phyloP scores from a whole-genome alignment of 176 grass and related monocot species.

The Oropetium thomaeum region DNA sequence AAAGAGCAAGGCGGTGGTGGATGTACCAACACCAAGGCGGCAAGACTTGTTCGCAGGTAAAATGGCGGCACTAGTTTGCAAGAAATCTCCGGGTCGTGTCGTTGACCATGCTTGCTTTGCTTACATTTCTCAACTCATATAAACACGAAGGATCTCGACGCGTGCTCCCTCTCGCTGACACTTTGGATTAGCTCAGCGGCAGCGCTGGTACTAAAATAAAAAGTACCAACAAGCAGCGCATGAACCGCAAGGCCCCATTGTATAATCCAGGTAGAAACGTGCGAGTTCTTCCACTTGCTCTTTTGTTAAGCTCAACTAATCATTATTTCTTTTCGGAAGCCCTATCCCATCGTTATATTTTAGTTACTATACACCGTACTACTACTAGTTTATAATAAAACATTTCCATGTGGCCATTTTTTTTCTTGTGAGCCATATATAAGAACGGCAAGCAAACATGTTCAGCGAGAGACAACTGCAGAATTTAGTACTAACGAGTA shows the following conservation, averaged over 20 bases:
- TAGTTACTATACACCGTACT: too few relatives aligned
- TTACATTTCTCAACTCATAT: not conserved
- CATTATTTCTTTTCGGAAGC: too few relatives aligned
- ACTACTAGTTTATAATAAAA: too few relatives aligned
- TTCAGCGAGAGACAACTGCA: not conserved
- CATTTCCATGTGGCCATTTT: too few relatives aligned
- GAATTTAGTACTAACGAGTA: not conserved
- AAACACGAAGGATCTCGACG: not conserved
- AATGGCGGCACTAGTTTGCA: not conserved
- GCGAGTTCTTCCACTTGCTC: constrained; percentile 3
- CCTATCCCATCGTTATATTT: too few relatives aligned
- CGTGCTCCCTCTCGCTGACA: constrained; percentile 25
- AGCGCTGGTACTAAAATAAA: constrained; percentile 1
- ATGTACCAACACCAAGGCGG: not conserved
- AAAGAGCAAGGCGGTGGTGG: too few relatives aligned
- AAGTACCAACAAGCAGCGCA: constrained; percentile 16
- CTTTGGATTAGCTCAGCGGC: constrained; percentile 6
- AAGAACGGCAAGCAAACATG: not conserved
- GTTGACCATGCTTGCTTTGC: constrained; percentile 1
- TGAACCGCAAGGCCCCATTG: constrained; percentile 19
- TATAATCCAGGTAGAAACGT: constrained; percentile 32
- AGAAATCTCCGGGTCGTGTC: not conserved
- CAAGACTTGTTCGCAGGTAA: constrained; percentile 22
- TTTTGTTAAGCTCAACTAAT: not conserved
- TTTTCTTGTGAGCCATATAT: not conserved